Conservation (phyloP, 306 rosid species). For the Prunus dulcis region DNA sequence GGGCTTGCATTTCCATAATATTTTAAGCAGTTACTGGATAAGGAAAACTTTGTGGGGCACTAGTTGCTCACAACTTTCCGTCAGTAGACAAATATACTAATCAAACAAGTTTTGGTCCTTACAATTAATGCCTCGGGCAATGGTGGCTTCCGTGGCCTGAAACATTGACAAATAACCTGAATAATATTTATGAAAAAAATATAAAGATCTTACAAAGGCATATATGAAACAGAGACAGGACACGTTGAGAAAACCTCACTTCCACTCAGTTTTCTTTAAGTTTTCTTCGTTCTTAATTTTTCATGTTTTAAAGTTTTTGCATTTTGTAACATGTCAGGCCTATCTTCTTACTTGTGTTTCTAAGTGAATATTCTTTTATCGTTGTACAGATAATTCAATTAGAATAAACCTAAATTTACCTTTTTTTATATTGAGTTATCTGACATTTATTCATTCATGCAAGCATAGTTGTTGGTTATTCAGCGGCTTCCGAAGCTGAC, state of each 20-base stretch:
- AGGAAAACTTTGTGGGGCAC: neutral
- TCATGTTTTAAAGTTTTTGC: neutral
- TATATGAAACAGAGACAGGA: neutral
- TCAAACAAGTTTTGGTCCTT: neutral
- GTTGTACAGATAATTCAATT: neutral
- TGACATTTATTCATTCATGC: slow-evolving; percentile 2
- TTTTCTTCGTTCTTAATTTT: neutral
- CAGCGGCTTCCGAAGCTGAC: slow-evolving; percentile 45
- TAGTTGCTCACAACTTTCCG: neutral
- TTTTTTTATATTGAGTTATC: neutral
- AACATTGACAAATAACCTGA: neutral
- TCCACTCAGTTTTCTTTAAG: neutral
- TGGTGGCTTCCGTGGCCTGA: neutral
- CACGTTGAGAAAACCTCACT: no score
- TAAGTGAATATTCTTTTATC: neutral
- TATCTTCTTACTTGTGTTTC: neutral
- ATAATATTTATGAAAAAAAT: neutral
- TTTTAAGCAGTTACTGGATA: neutral
- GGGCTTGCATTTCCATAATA: neutral
- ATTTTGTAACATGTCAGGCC: neutral
- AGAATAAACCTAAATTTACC: neutral
- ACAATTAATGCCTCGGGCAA: neutral
- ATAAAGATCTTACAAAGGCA: neutral
- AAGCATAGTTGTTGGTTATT: slow-evolving; percentile 17
- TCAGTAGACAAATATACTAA: neutral